Evolutionary conservation across 2,329 filamentous ascomycete genomes (phyloP).

Genomic region (Colletotrichum costaricense): DNA sequence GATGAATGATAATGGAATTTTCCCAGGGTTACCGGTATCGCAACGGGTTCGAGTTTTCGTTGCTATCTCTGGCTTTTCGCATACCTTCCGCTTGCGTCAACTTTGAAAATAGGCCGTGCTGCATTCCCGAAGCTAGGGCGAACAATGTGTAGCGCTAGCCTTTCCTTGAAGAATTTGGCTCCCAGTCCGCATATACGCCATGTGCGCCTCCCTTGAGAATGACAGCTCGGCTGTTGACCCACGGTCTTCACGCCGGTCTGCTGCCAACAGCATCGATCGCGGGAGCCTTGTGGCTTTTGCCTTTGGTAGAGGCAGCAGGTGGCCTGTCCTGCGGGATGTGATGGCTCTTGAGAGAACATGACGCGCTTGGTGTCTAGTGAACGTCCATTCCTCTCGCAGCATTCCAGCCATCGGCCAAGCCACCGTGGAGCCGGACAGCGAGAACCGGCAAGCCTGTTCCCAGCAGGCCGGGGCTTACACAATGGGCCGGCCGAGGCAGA

Average conservation of each 20-base stretch:
- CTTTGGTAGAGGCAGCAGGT: not conserved
- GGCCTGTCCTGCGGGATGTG: not conserved
- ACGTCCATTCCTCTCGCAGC: conserved; percentile 18
- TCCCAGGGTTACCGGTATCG: too few species aligned
- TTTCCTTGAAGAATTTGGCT: conserved; percentile 16
- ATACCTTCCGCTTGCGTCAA: conserved; percentile 24
- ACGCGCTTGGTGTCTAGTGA: conserved; percentile 8
- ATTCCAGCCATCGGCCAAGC: conserved; percentile 13
- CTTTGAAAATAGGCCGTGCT: conserved; percentile 9
- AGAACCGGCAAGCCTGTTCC: not conserved
- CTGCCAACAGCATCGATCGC: not conserved
- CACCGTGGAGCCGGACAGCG: not conserved
- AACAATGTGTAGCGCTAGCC: conserved; percentile 11
- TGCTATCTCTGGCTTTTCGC: not conserved
- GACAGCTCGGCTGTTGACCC: conserved; percentile 10
- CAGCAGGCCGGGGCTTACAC: not conserved
- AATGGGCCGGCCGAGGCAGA: too few species aligned
- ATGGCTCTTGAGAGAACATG: not conserved
- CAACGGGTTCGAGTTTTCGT: not conserved
- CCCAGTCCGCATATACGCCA: not conserved
- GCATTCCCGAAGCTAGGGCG: conserved; percentile 22
- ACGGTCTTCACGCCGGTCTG: not conserved
- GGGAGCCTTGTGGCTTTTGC: not conserved
- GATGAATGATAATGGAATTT: not conserved
- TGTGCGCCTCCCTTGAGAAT: conserved; percentile 3